Percentiles rank a stretch among this genome's conserved stretches.
Conservation (phyloP, 2,329 filamentous ascomycete genomes). For the Venturia effusa region DNA sequence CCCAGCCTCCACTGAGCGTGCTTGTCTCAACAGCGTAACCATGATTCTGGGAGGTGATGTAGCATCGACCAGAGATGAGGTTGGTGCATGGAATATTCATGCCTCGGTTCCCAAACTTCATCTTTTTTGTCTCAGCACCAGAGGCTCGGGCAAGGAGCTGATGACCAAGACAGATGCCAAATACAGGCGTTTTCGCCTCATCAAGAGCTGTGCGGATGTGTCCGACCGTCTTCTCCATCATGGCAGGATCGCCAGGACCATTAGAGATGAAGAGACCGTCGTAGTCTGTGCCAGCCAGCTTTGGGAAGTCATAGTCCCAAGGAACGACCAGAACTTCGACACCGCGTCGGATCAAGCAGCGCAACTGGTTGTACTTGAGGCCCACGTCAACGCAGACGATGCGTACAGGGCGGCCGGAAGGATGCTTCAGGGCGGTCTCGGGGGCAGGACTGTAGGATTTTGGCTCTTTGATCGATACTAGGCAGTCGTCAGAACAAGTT, state of each 20-base stretch:
- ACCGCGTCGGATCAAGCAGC: constrained; percentile 82
- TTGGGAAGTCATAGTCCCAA: constrained; percentile 87
- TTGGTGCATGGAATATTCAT: constrained; percentile 98
- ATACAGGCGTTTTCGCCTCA: constrained; percentile 75
- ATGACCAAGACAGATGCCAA: constrained; percentile 93
- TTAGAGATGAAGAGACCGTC: constrained; percentile 98
- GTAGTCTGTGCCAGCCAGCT: constrained; percentile 68
- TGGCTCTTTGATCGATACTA: constrained; percentile 81
- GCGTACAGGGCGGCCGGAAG: constrained; percentile 75
- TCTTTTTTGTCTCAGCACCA: constrained; percentile 78
- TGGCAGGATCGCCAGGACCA: constrained; percentile 88
- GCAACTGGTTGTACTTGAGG: constrained; percentile 95
- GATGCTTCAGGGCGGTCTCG: constrained; percentile 66
- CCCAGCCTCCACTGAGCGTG: constrained; percentile 69
- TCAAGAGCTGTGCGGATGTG: constrained; percentile 68
- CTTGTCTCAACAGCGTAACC: constrained; percentile 83
- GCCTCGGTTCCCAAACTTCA: constrained; percentile 99
- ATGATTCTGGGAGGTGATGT: constrained; percentile 98
- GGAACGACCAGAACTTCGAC: constrained; percentile 91
- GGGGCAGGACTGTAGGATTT: constrained; percentile 73
- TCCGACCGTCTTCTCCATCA: constrained; percentile 67
- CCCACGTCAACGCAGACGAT: constrained; percentile 93
- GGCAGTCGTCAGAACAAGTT: constrained; percentile 17
- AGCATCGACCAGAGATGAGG: constrained; percentile 88
- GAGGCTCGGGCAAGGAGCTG: constrained; percentile 83